Evolutionary conservation across 1,284 basidiomycete species (phyloP).

Genomic region (Cystobasidium sp.): DNA sequence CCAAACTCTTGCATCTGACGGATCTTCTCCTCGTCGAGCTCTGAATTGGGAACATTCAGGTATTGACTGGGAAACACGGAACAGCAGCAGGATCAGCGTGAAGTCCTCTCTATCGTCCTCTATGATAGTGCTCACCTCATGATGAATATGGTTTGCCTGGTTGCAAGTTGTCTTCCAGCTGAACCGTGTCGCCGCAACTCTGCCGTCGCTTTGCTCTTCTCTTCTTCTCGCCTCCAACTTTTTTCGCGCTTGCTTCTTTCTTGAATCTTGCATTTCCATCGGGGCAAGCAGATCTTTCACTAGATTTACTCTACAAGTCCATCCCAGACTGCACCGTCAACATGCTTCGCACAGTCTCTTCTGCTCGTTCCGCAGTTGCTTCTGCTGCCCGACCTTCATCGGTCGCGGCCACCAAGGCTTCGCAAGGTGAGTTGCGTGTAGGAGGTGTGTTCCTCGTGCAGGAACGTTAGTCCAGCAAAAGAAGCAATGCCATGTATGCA

Average conservation of each 20-base stretch:
- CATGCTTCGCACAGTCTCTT: conserved; percentile 36
- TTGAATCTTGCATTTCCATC: background rate
- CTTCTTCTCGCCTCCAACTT: conserved; percentile 13
- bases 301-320: background rate
- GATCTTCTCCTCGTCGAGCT: conserved; percentile 94
- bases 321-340: background rate
- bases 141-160: background rate
- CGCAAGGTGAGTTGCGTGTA: conserved; percentile 12
- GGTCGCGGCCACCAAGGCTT: conserved; percentile 25
- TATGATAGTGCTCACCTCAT: conserved; percentile 6
- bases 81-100: background rate
- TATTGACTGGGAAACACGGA: conserved; percentile 73
- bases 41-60: conserved; percentile 93
- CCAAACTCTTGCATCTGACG: conserved; percentile 73
- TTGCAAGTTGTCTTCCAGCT: conserved; percentile 13
- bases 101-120: background rate
- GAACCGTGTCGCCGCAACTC: background rate
- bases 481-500: no score
- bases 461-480: background rate
- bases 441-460: background rate
- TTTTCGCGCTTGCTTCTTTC: background rate
- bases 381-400: conserved; percentile 23
- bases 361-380: conserved; percentile 25
- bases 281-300: background rate
- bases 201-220: background rate